Evolutionary conservation across 805 yeast species (phyloP), one percentile per base, ranked within the genome.

Genomic region (Cyberlindnera xishuangbannaensis): DNA sequence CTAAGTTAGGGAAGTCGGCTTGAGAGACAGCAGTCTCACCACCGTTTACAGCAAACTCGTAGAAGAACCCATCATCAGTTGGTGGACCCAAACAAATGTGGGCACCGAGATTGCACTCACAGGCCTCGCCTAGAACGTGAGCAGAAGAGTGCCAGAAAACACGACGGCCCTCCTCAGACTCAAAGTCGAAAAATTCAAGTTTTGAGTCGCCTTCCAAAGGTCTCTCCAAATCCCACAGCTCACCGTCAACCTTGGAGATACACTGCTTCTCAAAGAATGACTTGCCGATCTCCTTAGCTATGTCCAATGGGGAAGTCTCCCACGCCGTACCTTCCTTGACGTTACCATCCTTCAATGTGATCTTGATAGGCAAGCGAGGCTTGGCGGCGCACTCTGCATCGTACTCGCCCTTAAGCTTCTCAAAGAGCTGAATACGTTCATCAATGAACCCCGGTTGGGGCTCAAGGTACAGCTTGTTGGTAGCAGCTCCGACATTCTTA

Each of bases 61-160:
- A 92, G 68, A 90, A 92, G 66, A 92, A 92, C 28, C 98, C 98
- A 45, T 90, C 97, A 35, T 81, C 86, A 40, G 96, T 90, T 59
- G 98, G 98, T 20, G 98, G 98, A 47, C 98, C 98, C 44, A 78
- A 67, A 59, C 85, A 78, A 46, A 92, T 76, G 59, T 90, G 95
- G 45, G 95, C 94, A 48, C 97, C 97, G 59, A 81, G 69, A 61
- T 86, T 92, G 61, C 96, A 82, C 67, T 92, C 98, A 68, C 95
- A 83, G 30, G 97, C 90, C 68, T 92, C 98, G 64, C 98, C 98
- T 50, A 92, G 68, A 35, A 92, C 90, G 64, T 92, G 98, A 33
- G 98, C 98, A 47, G 95, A 83, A 3, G 98, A 92, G 62, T 92
- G 98, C 98, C 98, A 92, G 66, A 92, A 92, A 22, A 90, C 97